Conservation (phyloP, 371 early-diverging fungal species). For the Sporodiniella umbellata region DNA sequence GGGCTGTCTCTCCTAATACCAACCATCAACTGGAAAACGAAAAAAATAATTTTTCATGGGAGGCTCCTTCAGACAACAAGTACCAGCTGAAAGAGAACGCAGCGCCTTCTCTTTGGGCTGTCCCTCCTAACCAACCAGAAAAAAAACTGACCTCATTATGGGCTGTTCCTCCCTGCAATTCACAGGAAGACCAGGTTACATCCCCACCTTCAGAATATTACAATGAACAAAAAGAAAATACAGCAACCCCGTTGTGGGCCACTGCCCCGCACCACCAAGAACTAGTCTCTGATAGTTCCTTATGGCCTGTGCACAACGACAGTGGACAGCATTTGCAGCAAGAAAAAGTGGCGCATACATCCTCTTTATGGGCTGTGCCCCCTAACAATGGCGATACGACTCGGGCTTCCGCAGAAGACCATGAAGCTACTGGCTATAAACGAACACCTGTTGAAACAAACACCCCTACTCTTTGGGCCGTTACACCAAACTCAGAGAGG, state of each 20-base stretch:
- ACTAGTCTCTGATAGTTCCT: background rate
- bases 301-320: constrained; percentile 10
- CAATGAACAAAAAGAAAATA: background rate
- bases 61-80: background rate
- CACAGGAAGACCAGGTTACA: too few relatives aligned
- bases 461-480: constrained; percentile 23
- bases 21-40: too few relatives aligned
- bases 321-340: constrained; percentile 5
- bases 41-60: background rate
- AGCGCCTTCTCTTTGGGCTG: constrained; percentile 3
- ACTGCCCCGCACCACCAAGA: background rate
- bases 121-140: background rate
- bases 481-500: constrained; percentile 3
- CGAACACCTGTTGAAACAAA: too few relatives aligned
- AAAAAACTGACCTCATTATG: background rate
- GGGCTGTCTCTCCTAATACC: too few relatives aligned
- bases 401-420: constrained; percentile 6
- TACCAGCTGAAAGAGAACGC: background rate
- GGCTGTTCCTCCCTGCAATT: constrained; percentile 1
- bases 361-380: constrained; percentile 19
- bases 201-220: too few relatives aligned
- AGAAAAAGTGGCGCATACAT: constrained; percentile 2
- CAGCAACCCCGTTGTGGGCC: constrained; percentile 3
- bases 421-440: too few relatives aligned
- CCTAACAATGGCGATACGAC: constrained; percentile 7